Evolutionary conservation across 768 basidiomycete genomes (phyloP).

Genomic region (Holtermannia corniformis): DNA sequence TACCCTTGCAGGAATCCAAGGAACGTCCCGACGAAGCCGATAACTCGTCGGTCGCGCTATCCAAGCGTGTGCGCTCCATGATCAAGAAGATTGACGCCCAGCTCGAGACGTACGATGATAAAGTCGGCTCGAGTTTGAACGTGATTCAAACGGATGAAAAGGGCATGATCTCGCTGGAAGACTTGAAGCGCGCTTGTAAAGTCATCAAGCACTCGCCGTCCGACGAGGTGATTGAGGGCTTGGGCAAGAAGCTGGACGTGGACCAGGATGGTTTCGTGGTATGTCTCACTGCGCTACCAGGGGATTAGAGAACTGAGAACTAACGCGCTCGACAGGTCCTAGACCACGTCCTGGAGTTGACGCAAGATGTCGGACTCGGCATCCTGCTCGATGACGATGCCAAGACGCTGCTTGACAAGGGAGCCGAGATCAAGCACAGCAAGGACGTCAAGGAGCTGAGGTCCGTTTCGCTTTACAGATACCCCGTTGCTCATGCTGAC

Average conservation of each 20-base stretch:
- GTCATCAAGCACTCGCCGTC: conserved; percentile 91
- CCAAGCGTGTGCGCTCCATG: conserved; percentile 92
- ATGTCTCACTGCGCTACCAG: conserved; percentile 8
- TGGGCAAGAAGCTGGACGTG: conserved; percentile 87
- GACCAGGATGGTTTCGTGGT: conserved; percentile 95
- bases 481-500: conserved; percentile 2
- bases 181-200: conserved; percentile 78
- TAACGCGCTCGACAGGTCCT: conserved; percentile 44
- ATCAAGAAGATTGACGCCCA: conserved; percentile 90
- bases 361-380: conserved; percentile 77
- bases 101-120: conserved; percentile 79
- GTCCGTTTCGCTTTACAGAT: conserved; percentile 11
- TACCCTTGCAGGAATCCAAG: conserved; percentile 37
- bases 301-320: background rate
- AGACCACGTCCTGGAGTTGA: conserved; percentile 82
- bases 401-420: conserved; percentile 57
- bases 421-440: conserved; percentile 37
- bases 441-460: conserved; percentile 66
- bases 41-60: conserved; percentile 57
- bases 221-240: conserved; percentile 72
- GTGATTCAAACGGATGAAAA: conserved; percentile 41
- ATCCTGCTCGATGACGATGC: conserved; percentile 69
- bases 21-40: conserved; percentile 38
- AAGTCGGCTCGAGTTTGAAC: conserved; percentile 45
- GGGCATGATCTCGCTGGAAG: conserved; percentile 78